Conservation (phyloP, 1,284 basidiomycete genomes). For the Cryptococcus hybrid region DNA sequence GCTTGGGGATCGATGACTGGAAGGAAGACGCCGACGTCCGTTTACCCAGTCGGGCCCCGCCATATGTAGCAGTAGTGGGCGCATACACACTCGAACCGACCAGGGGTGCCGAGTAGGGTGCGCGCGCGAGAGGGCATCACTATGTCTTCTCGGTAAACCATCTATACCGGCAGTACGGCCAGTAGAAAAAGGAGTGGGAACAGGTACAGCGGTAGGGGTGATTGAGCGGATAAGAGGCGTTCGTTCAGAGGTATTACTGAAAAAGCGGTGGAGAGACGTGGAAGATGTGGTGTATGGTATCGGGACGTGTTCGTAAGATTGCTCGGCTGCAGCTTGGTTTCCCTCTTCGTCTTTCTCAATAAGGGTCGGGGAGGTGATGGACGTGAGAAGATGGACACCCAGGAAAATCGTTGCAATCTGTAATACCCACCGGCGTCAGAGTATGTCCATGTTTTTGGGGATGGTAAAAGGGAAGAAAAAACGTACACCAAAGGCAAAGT, state of each 20-base stretch:
- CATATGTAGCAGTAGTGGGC: not conserved
- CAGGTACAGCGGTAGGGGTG: not conserved
- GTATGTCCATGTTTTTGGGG: not conserved
- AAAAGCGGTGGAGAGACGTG: constrained; percentile 17
- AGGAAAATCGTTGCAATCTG: constrained; percentile 53
- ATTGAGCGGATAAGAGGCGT: constrained; percentile 22
- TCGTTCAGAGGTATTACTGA: constrained; percentile 12
- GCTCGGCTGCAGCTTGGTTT: not conserved
- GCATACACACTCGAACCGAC: too few species aligned
- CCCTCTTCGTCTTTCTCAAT: constrained; percentile 2
- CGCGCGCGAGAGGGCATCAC: not conserved
- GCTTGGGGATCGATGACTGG: constrained; percentile 7
- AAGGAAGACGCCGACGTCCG: constrained; percentile 9
- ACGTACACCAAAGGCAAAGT: constrained; percentile 49
- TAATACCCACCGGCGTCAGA: constrained; percentile 6
- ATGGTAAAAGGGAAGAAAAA: not conserved
- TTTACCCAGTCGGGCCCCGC: constrained; percentile 11
- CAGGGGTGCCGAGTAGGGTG: not conserved
- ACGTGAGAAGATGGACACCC: constrained; percentile 65
- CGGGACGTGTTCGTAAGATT: constrained; percentile 1
- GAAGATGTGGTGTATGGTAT: constrained; percentile 4
- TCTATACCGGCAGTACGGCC: not conserved
- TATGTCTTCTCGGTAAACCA: not conserved
- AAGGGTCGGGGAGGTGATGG: constrained; percentile 19
- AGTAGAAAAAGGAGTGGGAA: not conserved